Base-by-base conservation (phyloP, 2,329 filamentous ascomycete species). In the Hypoxylon sp. region DNA sequence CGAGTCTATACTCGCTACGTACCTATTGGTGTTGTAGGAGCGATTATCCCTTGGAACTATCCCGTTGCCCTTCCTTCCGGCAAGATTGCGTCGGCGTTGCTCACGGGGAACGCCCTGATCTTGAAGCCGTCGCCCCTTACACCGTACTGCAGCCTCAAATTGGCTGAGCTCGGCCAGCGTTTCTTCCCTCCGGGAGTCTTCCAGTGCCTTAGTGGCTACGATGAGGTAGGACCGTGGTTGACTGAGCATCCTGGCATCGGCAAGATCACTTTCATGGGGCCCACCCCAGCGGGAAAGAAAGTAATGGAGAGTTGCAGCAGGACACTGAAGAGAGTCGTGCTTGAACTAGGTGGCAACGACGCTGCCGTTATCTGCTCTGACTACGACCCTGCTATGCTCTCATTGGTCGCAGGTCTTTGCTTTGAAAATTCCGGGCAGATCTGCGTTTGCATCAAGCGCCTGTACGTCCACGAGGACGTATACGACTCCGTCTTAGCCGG, bases 131-230 rank as follows among this genome's bases (percentile, higher is more conserved):
- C 86, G 29, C 85, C 85, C 0, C 88, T 85, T 75, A 88, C 88
- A 0, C 71, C 71, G 0, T 72, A 73, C 46, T 39, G 47, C 2
- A 79, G 80, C 3, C 79, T 91, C 42, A 91, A 91, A 76, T 74
- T 89, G n/a, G 85, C 82, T 13, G 88, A 91, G 76, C 75, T 91
- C 1, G 87, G 82, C 0, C 82, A 86, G 65, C 75, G 83, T 19
- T 80, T 89, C 78, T 87, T 90, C 77, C 87, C 88, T 2, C 84
- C 87, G 0, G 89, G 89, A 44, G 86, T 91, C 15, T 75, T 91
- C 1, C 88, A 90, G 73, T 86, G 82, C 0, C 77, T 91, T 1
- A 86, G 86, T 57, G 89, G 89, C 11, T 87, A 87, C 58, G 88
- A 91, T 70, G 80, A 82, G 42, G 84, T 91, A 4, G 89, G 89